phyloP scores from a whole-genome alignment of 495 filamentous ascomycete species.

The Letharia columbiana region DNA sequence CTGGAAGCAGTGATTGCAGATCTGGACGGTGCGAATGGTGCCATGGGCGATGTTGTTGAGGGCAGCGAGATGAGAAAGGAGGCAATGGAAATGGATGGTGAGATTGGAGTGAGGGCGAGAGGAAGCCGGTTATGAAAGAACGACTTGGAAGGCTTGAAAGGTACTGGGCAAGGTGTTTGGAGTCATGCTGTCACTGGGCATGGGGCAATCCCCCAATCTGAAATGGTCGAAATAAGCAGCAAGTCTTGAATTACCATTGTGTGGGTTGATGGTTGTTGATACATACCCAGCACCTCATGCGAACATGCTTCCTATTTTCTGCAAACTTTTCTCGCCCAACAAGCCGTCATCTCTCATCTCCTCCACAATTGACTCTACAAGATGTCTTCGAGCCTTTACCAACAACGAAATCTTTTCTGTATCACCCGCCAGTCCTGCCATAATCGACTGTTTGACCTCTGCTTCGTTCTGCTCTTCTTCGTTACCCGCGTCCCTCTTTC shows the following conservation, averaged over 20 bases:
- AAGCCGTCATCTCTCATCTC: slow-evolving; percentile 47
- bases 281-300: background rate
- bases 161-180: background rate
- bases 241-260: background rate
- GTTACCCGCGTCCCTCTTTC: slow-evolving; percentile 1
- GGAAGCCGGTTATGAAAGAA: slow-evolving; percentile 17
- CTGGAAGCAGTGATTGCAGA: slow-evolving; percentile 63
- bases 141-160: background rate
- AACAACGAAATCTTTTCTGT: slow-evolving; percentile 35
- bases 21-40: slow-evolving; percentile 54
- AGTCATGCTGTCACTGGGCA: background rate
- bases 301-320: slow-evolving; percentile 1
- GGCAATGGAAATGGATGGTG: slow-evolving; percentile 37
- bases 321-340: slow-evolving; percentile 27
- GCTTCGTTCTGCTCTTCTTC: slow-evolving; percentile 12
- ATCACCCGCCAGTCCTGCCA: slow-evolving; percentile 37
- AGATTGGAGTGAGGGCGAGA: slow-evolving; percentile 29
- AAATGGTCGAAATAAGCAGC: background rate
- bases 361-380: slow-evolving; percentile 34
- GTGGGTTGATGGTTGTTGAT: background rate
- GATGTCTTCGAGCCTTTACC: slow-evolving; percentile 28
- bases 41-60: slow-evolving; percentile 36
- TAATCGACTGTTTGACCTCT: slow-evolving; percentile 34
- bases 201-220: background rate
- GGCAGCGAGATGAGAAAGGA: slow-evolving; percentile 38